Conservation (phyloP, 2,329 filamentous ascomycete species). For the Paradendryphiella salina region DNA sequence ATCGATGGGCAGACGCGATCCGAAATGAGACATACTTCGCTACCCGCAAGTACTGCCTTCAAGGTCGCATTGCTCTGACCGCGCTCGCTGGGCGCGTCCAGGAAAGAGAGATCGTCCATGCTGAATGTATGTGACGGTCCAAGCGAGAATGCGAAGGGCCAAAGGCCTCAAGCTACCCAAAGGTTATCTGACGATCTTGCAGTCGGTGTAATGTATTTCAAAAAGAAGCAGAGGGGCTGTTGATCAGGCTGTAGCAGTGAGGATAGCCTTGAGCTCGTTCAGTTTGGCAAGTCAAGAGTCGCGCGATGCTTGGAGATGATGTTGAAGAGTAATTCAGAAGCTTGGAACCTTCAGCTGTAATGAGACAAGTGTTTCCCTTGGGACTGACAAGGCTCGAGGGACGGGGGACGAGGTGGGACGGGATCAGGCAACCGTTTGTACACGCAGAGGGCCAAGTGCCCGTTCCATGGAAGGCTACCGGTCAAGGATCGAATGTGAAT, state of each 20-base stretch:
- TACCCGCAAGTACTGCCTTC: slow-evolving; percentile 39
- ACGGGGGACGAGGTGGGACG: slow-evolving; percentile 2
- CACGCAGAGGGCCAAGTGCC: slow-evolving; percentile 4
- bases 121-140: neutral
- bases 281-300: neutral
- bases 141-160: neutral
- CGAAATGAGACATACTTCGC: slow-evolving; percentile 38
- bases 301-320: neutral
- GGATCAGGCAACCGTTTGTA: slow-evolving; percentile 21
- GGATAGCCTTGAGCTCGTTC: neutral
- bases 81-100: slow-evolving; percentile 15
- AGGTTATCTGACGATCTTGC: neutral
- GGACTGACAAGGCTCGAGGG: slow-evolving; percentile 18
- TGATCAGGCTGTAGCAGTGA: slow-evolving; percentile 13
- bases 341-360: neutral
- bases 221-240: neutral
- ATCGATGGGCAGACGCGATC: slow-evolving; percentile 36
- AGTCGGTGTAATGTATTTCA: neutral
- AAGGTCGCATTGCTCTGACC: slow-evolving; percentile 33
- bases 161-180: neutral
- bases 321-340: neutral
- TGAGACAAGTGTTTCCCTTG: neutral
- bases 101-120: slow-evolving; percentile 25
- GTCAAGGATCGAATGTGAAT: neutral
- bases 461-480: neutral